Percentiles rank a stretch among this genome's conserved stretches.
Evolutionary conservation across 208 protist species (phyloP).

Genomic region (Crithidia bombi): DNA sequence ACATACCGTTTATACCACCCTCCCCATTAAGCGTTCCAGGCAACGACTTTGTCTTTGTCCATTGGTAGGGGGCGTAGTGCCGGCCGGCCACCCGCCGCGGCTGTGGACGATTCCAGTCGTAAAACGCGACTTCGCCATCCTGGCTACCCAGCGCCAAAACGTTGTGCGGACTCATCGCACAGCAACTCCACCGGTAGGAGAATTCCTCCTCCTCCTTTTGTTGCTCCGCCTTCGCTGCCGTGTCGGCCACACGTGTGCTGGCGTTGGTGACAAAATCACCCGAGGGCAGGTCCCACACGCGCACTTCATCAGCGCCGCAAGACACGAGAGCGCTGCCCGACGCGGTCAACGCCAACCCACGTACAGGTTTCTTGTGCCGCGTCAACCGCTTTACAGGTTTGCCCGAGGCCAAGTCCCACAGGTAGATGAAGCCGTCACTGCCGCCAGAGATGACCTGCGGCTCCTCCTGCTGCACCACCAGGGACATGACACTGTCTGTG

Average conservation of each 20-base stretch:
- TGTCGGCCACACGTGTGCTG: constrained; percentile 55
- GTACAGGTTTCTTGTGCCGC: constrained; percentile 99
- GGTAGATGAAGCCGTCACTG: constrained; percentile 92
- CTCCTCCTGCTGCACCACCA: constrained; percentile 89
- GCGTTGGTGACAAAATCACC: constrained; percentile 96
- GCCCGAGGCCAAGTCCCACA: constrained; percentile 93
- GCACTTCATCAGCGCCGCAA: constrained; percentile 97
- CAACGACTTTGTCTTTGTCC: constrained; percentile 79
- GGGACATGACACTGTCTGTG: constrained; percentile 89
- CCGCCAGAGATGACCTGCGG: constrained; percentile 95
- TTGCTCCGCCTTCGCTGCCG: neutral
- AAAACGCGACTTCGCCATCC: constrained; percentile 94
- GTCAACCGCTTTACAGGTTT: constrained; percentile 89
- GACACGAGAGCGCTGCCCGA: constrained; percentile 94
- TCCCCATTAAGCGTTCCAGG: constrained; percentile 86
- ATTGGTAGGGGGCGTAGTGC: constrained; percentile 80
- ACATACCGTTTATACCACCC: constrained; percentile 90
- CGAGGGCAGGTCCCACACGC: constrained; percentile 96
- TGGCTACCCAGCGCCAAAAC: constrained; percentile 95
- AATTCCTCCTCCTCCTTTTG: constrained; percentile 33
- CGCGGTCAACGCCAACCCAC: constrained; percentile 90
- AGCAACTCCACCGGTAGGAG: constrained; percentile 86
- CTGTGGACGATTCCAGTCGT: constrained; percentile 97
- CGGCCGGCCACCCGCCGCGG: constrained; percentile 23
- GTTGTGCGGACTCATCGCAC: constrained; percentile 85